phyloP scores from a whole-genome alignment of 768 basidiomycete species.

The Dioszegia crocea region DNA sequence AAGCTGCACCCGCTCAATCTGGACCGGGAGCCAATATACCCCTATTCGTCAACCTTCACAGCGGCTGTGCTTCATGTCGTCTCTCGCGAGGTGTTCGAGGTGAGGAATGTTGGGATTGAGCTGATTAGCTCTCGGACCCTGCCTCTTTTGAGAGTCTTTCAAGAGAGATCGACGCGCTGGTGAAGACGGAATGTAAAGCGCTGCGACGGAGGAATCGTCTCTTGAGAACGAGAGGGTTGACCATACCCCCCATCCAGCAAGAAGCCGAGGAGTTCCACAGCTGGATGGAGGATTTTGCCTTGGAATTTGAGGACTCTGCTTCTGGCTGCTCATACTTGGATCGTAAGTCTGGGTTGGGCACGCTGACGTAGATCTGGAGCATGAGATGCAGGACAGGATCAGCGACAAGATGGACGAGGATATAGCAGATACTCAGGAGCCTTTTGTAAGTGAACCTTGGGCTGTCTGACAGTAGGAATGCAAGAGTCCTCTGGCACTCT shows the following conservation, averaged over 20 bases:
- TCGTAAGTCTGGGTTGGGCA: conserved; percentile 14
- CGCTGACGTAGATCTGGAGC: conserved; percentile 15
- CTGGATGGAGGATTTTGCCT: conserved; percentile 32
- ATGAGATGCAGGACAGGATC: conserved; percentile 14
- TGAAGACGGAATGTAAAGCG: conserved; percentile 16
- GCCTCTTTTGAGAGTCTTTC: conserved; percentile 15
- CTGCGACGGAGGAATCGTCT: conserved; percentile 14
- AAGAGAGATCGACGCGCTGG: conserved; percentile 20
- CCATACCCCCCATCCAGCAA: conserved; percentile 1
- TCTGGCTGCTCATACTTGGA: conserved; percentile 32
- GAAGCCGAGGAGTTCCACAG: conserved; percentile 16
- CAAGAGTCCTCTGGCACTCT: conserved; percentile 37
- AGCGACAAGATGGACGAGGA: conserved; percentile 24
- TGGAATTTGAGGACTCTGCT: conserved; percentile 20
- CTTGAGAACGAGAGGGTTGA: conserved; percentile 19
- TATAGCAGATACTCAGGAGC: conserved; percentile 31
- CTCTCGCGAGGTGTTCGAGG: conserved; percentile 31
- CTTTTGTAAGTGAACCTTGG: conserved; percentile 24
- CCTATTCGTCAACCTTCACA: conserved; percentile 30
- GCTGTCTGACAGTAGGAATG: conserved; percentile 23
- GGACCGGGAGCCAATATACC: neutral
- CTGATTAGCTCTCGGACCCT: conserved; percentile 22
- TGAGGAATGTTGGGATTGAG: conserved; percentile 5
- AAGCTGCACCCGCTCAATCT: conserved; percentile 29
- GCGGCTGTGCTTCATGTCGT: conserved; percentile 27